Percentiles rank a stretch among this genome's conserved stretches.
Evolutionary conservation across 1,284 basidiomycete genomes (phyloP).

Genomic region (Ganoderma multipileum): DNA sequence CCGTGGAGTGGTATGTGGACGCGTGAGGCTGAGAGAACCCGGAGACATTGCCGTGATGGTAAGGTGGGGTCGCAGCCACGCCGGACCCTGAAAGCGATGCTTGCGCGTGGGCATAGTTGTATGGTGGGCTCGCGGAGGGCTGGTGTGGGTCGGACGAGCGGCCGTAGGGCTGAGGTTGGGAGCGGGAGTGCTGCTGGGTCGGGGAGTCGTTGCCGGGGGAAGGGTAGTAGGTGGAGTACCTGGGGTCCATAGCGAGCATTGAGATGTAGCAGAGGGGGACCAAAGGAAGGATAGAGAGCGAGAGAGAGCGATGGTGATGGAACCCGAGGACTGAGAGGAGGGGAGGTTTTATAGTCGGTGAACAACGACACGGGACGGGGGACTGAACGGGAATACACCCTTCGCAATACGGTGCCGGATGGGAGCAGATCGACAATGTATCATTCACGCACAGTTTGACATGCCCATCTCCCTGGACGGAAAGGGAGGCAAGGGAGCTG

Average conservation of each 20-base stretch:
- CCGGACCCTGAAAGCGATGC: constrained; percentile 12
- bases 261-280: constrained; percentile 14
- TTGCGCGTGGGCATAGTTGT: constrained; percentile 17
- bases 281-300: not conserved
- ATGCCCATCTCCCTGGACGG: constrained; percentile 21
- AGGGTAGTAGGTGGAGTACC: constrained; percentile 27
- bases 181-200: constrained; percentile 16
- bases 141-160: constrained; percentile 23
- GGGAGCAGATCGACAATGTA: constrained; percentile 35
- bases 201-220: constrained; percentile 18
- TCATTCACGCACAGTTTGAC: constrained; percentile 26
- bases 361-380: constrained; percentile 9
- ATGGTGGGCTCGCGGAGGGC: constrained; percentile 11
- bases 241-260: constrained; percentile 28
- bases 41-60: constrained; percentile 12
- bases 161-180: constrained; percentile 15
- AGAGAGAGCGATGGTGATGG: constrained; percentile 12
- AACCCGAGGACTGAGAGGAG: constrained; percentile 8
- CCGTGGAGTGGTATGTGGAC: constrained; percentile 20
- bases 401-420: constrained; percentile 29
- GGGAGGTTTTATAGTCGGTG: constrained; percentile 3
- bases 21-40: constrained; percentile 15
- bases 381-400: constrained; percentile 21
- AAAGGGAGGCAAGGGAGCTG: constrained; percentile 18
- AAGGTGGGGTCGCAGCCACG: constrained; percentile 8